Evolutionary conservation across 2,329 filamentous ascomycete species (phyloP).

Genomic region (Colletotrichum sp.): DNA sequence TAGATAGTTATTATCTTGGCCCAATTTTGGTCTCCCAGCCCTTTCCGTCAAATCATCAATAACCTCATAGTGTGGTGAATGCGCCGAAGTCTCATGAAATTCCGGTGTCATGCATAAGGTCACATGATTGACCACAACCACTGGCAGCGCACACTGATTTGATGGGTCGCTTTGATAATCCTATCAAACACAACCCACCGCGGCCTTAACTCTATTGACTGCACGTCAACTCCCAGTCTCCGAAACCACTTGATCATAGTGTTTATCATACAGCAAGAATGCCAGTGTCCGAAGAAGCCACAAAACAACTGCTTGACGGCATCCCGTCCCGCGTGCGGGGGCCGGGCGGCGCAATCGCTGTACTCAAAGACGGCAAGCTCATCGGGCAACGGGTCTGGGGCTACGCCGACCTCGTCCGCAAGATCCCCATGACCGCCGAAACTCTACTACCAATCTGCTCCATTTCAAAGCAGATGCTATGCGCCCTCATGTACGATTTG

Average conservation of each 20-base stretch:
- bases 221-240: not conserved
- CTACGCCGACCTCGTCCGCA: conserved; percentile 43
- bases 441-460: conserved; percentile 49
- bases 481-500: conserved; percentile 38
- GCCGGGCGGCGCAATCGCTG: conserved; percentile 45
- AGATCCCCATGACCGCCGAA: conserved; percentile 36
- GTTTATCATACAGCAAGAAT: not conserved
- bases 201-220: not conserved
- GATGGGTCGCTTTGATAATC: not conserved
- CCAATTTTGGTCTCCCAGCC: no score
- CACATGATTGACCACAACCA: not conserved
- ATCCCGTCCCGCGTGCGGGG: conserved; percentile 28
- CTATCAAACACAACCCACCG: not conserved
- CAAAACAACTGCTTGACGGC: not conserved
- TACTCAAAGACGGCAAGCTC: conserved; percentile 46
- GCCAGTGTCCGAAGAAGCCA: not conserved
- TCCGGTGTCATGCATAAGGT: not conserved
- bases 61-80: no score
- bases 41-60: no score
- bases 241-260: not conserved
- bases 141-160: not conserved
- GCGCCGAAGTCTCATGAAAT: no score
- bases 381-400: conserved; percentile 44
- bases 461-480: conserved; percentile 50
- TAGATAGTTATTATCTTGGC: no score